phyloP scores from a whole-genome alignment of 2,329 filamentous ascomycete genomes.

The Coniosporium tulheliwenetii region DNA sequence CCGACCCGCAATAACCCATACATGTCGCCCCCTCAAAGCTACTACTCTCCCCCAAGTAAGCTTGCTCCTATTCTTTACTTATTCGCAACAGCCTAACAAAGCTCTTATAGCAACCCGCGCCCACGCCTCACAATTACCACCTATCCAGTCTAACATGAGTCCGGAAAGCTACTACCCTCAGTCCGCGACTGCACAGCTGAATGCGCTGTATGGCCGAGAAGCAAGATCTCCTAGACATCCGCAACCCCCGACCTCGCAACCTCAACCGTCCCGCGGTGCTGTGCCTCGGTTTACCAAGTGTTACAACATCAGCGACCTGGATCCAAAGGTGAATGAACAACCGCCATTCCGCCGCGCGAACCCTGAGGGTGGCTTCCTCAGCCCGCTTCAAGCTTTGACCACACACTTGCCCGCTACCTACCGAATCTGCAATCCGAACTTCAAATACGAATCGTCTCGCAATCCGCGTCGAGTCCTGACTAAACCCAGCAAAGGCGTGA shows the following conservation, averaged over 20 bases:
- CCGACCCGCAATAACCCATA: slow-evolving; percentile 53
- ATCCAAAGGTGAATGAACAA: slow-evolving; percentile 71
- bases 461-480: slow-evolving; percentile 92
- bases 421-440: slow-evolving; percentile 91
- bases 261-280: slow-evolving; percentile 38
- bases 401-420: slow-evolving; percentile 89
- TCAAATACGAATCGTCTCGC: slow-evolving; percentile 96
- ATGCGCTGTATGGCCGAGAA: slow-evolving; percentile 45
- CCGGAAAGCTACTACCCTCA: slow-evolving; percentile 56
- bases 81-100: too few relatives aligned
- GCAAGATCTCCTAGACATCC: slow-evolving; percentile 31
- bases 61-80: slow-evolving; percentile 1
- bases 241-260: slow-evolving; percentile 32
- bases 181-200: slow-evolving; percentile 55
- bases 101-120: slow-evolving; percentile 12
- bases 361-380: slow-evolving; percentile 95
- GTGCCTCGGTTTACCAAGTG: slow-evolving; percentile 82
- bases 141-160: slow-evolving; percentile 55
- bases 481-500: slow-evolving; percentile 94
- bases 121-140: slow-evolving; percentile 53
- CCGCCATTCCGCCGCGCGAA: slow-evolving; percentile 86
- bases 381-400: slow-evolving; percentile 88
- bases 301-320: slow-evolving; percentile 55
- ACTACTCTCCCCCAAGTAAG: slow-evolving; percentile 43
- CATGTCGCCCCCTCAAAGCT: slow-evolving; percentile 39